Evolutionary conservation across 73 alveolate genomes (phyloP), one percentile per base, ranked within the genome.

Genomic region (Tetrahymena elliotti): DNA sequence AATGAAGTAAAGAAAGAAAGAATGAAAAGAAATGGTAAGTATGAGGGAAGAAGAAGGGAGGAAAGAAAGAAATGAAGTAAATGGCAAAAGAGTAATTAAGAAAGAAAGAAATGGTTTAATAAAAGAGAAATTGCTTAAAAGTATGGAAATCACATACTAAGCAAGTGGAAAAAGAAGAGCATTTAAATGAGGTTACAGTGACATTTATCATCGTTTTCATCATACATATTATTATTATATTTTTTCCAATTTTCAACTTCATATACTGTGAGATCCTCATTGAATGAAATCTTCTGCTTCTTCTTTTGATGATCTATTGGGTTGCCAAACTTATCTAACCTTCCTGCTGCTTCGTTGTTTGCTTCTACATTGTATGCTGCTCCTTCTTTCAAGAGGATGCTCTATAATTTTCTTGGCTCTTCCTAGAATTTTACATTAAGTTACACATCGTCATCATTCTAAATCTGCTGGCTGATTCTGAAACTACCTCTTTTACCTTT

Each of bases 81-180:
- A 47, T 47, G 82, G 88, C 88, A n/a, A 68, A 22, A 18, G 88
- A 27, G n/a, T n/a, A n/a, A n/a, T n/a, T n/a, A 68, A 24, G 36
- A 27, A 68, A 31, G 88, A 68, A 68, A 27, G 4, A 3, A n/a
- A 68, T 11, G 88, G 36, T 68, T 47, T 47, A 68, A 31, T 68
- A 68, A 68, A 68, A 68, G 88, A 68, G 88, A 68, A 68, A 68
- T 68, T 68, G 88, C 88, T 68, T 68, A 68, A 68, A 68, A 68
- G 88, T 68, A 68, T 68, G 88, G 88, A 68, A 68, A 68, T 68
- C 88, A 68, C 88, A 68, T 68, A 68, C 88, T 68, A 68, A 68
- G 88, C 88, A 68, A 68, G 88, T 68, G 88, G 88, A 68, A 68
- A 68, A 68, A 68, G 88, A 68, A 68, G 88, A 68, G 88, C 88